Evolutionary conservation across 2,329 filamentous ascomycete species (phyloP).

Genomic region (Oidium heveae): DNA sequence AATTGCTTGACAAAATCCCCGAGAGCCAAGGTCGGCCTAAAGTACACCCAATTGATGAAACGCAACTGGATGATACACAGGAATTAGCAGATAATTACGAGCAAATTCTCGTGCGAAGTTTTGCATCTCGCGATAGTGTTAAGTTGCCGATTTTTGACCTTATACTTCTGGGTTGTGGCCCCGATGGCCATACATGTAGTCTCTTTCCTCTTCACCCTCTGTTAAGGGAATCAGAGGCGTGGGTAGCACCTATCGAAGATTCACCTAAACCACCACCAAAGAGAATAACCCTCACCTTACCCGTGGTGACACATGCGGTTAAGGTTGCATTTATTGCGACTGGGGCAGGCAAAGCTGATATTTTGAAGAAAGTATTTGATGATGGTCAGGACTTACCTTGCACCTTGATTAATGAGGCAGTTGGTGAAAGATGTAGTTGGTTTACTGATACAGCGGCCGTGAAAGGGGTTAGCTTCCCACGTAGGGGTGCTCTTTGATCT

Average conservation of each 20-base stretch:
- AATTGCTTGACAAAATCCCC: conserved; percentile 75
- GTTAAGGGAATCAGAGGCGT: conserved; percentile 64
- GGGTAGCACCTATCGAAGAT: conserved; percentile 79
- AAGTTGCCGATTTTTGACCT: conserved; percentile 89
- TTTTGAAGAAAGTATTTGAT: conserved; percentile 79
- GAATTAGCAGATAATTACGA: conserved; percentile 90
- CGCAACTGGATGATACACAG: conserved; percentile 47
- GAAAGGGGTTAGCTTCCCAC: conserved; percentile 61
- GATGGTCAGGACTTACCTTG: conserved; percentile 55
- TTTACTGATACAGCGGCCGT: conserved; percentile 75
- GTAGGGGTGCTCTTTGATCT: conserved; percentile 36
- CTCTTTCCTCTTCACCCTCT: conserved; percentile 79
- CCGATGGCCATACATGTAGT: conserved; percentile 92
- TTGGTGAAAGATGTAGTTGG: conserved; percentile 76
- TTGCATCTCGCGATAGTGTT: conserved; percentile 81
- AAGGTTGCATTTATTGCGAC: conserved; percentile 83
- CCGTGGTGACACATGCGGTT: conserved; percentile 67
- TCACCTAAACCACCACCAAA: conserved; percentile 82
- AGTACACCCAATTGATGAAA: conserved; percentile 55
- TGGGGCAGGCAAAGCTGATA: conserved; percentile 67
- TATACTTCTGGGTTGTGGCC: conserved; percentile 75
- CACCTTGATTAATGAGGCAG: conserved; percentile 62
- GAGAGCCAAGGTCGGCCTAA: conserved; percentile 32
- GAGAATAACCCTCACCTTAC: conserved; percentile 78
- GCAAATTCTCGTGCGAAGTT: conserved; percentile 58